These are phyloP conservation scores for Phytophthora fragariaefolia DNA, from an alignment of 352 stramenopile genomes.

Conservation along the genomic window DNA sequence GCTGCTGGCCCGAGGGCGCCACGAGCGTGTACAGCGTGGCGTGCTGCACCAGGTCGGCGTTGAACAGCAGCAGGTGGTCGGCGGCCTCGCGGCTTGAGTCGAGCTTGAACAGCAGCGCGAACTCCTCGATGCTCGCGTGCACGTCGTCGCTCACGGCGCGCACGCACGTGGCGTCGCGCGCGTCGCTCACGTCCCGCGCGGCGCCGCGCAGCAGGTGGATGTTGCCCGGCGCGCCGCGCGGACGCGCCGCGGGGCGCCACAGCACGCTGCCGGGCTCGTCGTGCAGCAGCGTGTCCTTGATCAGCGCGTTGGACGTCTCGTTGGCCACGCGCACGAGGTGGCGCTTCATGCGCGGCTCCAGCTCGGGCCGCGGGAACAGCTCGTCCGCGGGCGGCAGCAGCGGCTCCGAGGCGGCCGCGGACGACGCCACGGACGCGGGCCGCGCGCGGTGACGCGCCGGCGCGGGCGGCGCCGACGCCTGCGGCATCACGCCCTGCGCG, in stretches of 20 bases:
- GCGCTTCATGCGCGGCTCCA: conserved; percentile 79
- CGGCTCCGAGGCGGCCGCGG: conserved; percentile 14
- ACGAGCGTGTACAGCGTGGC: conserved; percentile 80
- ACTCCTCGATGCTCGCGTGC: conserved; percentile 85
- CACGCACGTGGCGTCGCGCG: conserved; percentile 61
- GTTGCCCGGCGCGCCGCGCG: conserved; percentile 35
- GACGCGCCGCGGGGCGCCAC: conserved; percentile 57
- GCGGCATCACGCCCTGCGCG: conserved; percentile 33
- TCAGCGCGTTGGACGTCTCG: conserved; percentile 83
- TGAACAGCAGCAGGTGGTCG: conserved; percentile 81
- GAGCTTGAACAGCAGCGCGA: conserved; percentile 83
- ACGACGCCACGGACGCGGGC: conserved; percentile 16
- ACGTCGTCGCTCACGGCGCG: conserved; percentile 69
- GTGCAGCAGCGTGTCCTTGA: conserved; percentile 68
- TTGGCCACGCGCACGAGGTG: conserved; percentile 81
- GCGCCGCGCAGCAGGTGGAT: conserved; percentile 66
- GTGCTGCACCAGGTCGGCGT: conserved; percentile 77
- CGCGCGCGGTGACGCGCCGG: no score
- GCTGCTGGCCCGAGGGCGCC: conserved; percentile 70
- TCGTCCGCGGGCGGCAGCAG: conserved; percentile 38
- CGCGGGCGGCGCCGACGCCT: conserved; percentile 24
- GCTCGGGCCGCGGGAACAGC: conserved; percentile 63
- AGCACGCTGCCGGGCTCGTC: conserved; percentile 52
- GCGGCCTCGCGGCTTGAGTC: conserved; percentile 66
- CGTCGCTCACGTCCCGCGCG: conserved; percentile 43